Percentiles rank a stretch among this genome's conserved stretches.
Conservation (phyloP, 805 yeast genomes). For the Jamesozyma gamospora region DNA sequence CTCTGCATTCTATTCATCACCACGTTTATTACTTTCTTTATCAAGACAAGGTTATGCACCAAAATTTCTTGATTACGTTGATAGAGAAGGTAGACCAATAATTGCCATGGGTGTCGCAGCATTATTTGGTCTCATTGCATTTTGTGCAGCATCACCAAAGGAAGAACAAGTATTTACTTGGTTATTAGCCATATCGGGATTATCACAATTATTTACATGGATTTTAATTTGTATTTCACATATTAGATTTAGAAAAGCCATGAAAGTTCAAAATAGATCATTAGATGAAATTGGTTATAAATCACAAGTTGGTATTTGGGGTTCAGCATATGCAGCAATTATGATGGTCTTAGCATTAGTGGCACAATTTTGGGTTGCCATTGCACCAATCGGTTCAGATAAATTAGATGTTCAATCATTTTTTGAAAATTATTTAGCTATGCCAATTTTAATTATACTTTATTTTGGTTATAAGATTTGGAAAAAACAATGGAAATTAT, state of each 20-base stretch:
- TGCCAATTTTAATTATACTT: slow-evolving; percentile 36
- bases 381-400: slow-evolving; percentile 40
- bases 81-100: slow-evolving; percentile 56
- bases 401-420: slow-evolving; percentile 34
- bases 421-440: slow-evolving; percentile 39
- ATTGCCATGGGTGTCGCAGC: slow-evolving; percentile 40
- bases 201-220: slow-evolving; percentile 58
- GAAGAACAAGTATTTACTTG: slow-evolving; percentile 52
- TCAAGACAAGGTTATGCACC: slow-evolving; percentile 57
- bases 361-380: slow-evolving; percentile 59
- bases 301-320: slow-evolving; percentile 43
- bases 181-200: slow-evolving; percentile 53
- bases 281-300: slow-evolving; percentile 42
- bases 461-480: slow-evolving; percentile 39
- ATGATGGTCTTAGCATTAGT: slow-evolving; percentile 42
- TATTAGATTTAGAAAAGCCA: slow-evolving; percentile 49
- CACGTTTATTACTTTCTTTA: slow-evolving; percentile 44
- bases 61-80: slow-evolving; percentile 44
- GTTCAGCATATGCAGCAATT: slow-evolving; percentile 43
- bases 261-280: slow-evolving; percentile 44
- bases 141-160: slow-evolving; percentile 52
- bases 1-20: slow-evolving; percentile 42
- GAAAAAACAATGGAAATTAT: slow-evolving; percentile 35
- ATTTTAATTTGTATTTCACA: slow-evolving; percentile 46
- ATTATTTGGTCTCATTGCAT: slow-evolving; percentile 50